Evolutionary conservation across 176 grass and related monocot species (phyloP).

Genomic region (Aegilops sharonensis): DNA sequence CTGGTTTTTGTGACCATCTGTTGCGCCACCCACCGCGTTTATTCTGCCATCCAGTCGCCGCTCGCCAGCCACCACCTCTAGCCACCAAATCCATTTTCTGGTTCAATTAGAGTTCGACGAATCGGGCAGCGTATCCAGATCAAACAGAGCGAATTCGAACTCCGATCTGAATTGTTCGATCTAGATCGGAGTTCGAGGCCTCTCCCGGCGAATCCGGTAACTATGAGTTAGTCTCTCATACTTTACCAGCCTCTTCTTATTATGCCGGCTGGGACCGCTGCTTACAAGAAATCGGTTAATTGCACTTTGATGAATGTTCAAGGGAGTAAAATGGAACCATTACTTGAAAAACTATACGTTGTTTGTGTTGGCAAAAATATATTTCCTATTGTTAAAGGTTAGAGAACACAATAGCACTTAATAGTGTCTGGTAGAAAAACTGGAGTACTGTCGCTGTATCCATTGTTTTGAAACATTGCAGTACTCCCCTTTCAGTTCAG

Average conservation of each 20-base stretch:
- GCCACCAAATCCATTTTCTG: too few species aligned
- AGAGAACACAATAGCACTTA: background rate
- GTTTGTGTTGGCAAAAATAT: background rate
- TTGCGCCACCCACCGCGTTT: too few species aligned
- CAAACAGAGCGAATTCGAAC: too few species aligned
- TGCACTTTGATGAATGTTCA: background rate
- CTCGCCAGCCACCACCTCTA: too few species aligned
- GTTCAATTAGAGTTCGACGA: too few species aligned
- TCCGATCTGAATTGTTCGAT: too few species aligned
- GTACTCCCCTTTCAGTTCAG: background rate
- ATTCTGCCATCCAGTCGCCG: too few species aligned
- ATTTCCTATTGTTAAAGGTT: background rate
- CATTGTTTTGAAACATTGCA: background rate
- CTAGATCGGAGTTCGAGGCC: too few species aligned
- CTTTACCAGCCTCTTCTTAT: background rate
- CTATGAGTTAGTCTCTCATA: background rate
- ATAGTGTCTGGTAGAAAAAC: background rate
- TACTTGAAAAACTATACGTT: background rate
- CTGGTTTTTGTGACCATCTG: too few species aligned
- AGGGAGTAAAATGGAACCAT: background rate
- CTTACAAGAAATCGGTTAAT: conserved; percentile 5
- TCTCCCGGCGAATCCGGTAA: too few species aligned
- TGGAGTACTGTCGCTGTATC: background rate
- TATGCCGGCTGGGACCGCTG: background rate
- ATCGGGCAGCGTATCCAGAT: too few species aligned